Percentiles rank a stretch among this genome's conserved stretches.
Evolutionary conservation across 2,329 filamentous ascomycete genomes (phyloP).

Genomic region (Ambrosiella xylebori): DNA sequence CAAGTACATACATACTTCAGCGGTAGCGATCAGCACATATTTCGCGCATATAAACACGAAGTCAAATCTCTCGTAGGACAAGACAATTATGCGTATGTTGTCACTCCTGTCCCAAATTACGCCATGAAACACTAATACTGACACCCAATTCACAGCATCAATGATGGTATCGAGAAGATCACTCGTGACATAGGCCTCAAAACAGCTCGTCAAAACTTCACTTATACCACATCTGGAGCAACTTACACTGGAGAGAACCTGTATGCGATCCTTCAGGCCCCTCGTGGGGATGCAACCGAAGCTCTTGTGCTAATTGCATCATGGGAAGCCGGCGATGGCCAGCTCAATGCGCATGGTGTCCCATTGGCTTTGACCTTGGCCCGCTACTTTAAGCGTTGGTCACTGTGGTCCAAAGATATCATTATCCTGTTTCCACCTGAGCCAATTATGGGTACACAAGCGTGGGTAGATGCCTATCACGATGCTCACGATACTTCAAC

Average conservation of each 20-base stretch:
- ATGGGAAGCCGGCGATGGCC: constrained; percentile 65
- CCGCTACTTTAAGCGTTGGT: constrained; percentile 96
- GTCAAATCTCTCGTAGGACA: constrained; percentile 43
- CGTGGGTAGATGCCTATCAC: constrained; percentile 96
- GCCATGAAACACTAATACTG: too few relatives aligned
- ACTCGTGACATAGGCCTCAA: constrained; percentile 69
- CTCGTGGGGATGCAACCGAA: constrained; percentile 88
- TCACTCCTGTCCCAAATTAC: too few relatives aligned
- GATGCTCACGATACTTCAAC: constrained; percentile 58
- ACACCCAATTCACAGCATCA: constrained; percentile 28
- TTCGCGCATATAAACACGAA: constrained; percentile 78
- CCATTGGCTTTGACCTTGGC: constrained; percentile 72
- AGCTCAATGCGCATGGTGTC: constrained; percentile 73
- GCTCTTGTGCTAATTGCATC: constrained; percentile 84
- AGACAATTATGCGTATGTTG: constrained; percentile 34
- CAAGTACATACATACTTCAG: constrained; percentile 97
- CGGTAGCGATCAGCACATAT: constrained; percentile 88
- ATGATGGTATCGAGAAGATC: constrained; percentile 57
- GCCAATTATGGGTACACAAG: constrained; percentile 76
- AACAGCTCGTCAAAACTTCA: constrained; percentile 72
- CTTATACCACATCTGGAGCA: constrained; percentile 62
- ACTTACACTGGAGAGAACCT: constrained; percentile 69
- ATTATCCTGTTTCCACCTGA: constrained; percentile 81
- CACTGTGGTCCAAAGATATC: constrained; percentile 96
- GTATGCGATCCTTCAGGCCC: constrained; percentile 85